Base-by-base conservation (phyloP, 1,284 basidiomycete species). In the Macrocystidia cucumis region DNA sequence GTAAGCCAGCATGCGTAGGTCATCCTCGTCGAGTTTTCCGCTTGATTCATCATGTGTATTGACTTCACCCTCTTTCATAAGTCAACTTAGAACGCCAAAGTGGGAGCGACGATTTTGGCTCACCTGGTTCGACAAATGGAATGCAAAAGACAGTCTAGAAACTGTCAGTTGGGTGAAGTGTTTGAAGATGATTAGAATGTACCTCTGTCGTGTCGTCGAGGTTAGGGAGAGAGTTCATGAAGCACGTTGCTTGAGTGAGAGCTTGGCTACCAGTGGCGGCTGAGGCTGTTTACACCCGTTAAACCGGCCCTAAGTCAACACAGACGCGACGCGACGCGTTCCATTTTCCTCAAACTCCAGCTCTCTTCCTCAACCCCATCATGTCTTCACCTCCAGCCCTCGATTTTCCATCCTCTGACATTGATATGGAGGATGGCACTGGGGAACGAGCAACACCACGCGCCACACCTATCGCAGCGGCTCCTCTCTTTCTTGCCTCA, bases 331-430 rank as follows among this genome's bases (percentile, higher is more conserved):
- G 65, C 65, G 67, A 57, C 69, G 61, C 62, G 61, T 50, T 43
- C 34, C 32, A 29, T 42, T 38, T 44, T 45, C 42, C 22, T 37
- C 42, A 12, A 25, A 25, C 23, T 28, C 36, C 35, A 40, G 39
- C 44, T 28, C 27, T 31, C 31, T 32, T 27, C 16, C 19, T 35
- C 23, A 20, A 19, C 22, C 28, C 25, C 34, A 46, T 28, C 38
- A 83, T 84, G 80, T 80, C 80, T 7, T 82, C 78, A 27, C 78
- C 80, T 16, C 76, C 75, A n/a, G 39, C 19, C 12, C 56, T 81
- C 34, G 74, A 81, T 44, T 80, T 80, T 45, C 78, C 80, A 3
- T 67, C 72, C 2, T 82, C 79, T 4, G 64, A 63, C 31, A 72
- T 73, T 34, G 78, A 80, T 51, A 79, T 82, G 74, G 62, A 65